Percentiles rank a stretch among this genome's conserved stretches.
Evolutionary conservation across 2,329 filamentous ascomycete species (phyloP).

Genomic region (Hymenotorrendiella dingleyae): DNA sequence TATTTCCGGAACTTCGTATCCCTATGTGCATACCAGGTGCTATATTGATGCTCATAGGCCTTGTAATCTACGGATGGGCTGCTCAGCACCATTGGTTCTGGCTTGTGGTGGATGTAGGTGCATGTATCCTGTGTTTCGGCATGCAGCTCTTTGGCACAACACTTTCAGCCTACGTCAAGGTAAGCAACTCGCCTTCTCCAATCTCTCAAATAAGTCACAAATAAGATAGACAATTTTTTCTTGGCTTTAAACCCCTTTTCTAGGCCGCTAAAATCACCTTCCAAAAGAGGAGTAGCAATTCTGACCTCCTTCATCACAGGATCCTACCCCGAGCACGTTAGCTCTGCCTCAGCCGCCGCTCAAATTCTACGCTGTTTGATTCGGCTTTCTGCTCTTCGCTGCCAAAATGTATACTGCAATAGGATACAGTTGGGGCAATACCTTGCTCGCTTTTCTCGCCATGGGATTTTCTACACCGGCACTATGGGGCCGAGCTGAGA

Average conservation of each 20-base stretch:
- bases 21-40: conserved; percentile 50
- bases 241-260: no score
- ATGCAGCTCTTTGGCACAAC: conserved; percentile 24
- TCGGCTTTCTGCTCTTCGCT: conserved; percentile 31
- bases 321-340: conserved; percentile 32
- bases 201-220: no score
- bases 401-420: conserved; percentile 27
- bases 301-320: no score
- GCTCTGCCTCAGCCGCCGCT: conserved; percentile 34
- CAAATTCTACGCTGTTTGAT: conserved; percentile 20
- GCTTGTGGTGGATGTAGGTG: conserved; percentile 50
- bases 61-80: conserved; percentile 53
- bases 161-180: conserved; percentile 43
- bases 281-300: no score
- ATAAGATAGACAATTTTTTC: no score
- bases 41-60: conserved; percentile 46
- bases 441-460: conserved; percentile 30
- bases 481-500: no score
- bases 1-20: conserved; percentile 56
- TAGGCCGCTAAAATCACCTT: no score
- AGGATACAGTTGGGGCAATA: conserved; percentile 32
- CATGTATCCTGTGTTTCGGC: conserved; percentile 41
- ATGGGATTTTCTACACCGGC: no score
- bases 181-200: no score
- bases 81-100: conserved; percentile 44